Base-by-base conservation (phyloP, 2,329 filamentous ascomycete species). In the Piedraia hortae region DNA sequence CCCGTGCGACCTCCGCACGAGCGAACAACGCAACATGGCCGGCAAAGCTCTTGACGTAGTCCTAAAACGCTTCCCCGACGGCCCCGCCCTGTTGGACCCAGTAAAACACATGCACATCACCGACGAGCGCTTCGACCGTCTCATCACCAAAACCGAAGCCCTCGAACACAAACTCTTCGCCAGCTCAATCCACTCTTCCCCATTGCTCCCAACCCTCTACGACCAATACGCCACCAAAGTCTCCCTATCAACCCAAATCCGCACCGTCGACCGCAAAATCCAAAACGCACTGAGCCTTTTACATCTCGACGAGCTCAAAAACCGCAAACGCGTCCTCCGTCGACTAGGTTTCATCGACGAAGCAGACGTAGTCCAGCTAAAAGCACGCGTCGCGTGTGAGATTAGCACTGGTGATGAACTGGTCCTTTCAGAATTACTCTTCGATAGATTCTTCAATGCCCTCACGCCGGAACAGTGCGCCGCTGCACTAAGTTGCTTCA, bases 401-500 rank as follows among this genome's bases (percentile, higher is more conserved):
- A 93, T 97, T 32, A 90, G 77, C 30, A 90, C 82, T 0, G 85
- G 82, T 16, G 85, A 97, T 39, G 88, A 97, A 44, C 56, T 97
- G 18, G 66, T 97, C 31, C 59, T 97, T 4, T 78, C 74, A 7
- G 85, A 97, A 46, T 56, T 97, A 13, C 59, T 97, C 1, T 93
- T 97, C 47, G 88, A 93, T 45, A 65, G 80, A 17, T 93, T 91
- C 57, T 97, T 97, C 59, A 97, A 93, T 42, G 80, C 91, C 40
- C 53, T 93, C 19, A 67, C 67, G 0, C 78, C 85, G 0, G 82
- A 93, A 44, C 61, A 82, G 32, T 74, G 70, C 35, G 85, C 85
- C 1, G 62, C 82, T 0, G 64, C 80, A 4, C 57, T 97, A 27
- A 88, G 75, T 36, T 80, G 75, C 39, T 93, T 97, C 50, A 85